Base-by-base conservation (phyloP, 495 filamentous ascomycete species). In the Aspergillus leporis region DNA sequence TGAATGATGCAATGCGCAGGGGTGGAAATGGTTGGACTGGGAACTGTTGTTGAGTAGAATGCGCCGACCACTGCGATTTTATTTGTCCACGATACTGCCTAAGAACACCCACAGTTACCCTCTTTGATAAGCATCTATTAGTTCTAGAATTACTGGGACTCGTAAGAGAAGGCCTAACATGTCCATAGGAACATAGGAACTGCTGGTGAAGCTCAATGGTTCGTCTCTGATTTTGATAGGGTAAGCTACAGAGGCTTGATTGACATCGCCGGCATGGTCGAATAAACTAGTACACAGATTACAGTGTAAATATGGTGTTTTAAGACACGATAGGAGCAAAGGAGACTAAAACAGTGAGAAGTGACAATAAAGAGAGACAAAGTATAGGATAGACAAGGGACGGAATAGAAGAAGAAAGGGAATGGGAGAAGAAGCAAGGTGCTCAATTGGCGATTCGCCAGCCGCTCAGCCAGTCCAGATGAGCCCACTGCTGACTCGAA, bases 401-500 rank as follows among this genome's bases (percentile, higher is more conserved):
- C n/a, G n/a, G 9, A 38, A 32, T 4, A 3, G 40, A 4, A 8
- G 18, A 14, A 47, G 19, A 47, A 10, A n/a, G 18, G 18, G 41
- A 45, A 21, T 7, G 41, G n/a, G 7, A 45, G 41, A 45, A 45
- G n/a, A 45, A 9, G 41, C 41, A 47, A 9, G 21, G 8, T 9
- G 43, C 23, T 74, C 65, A 82, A 60, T 81, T 79, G 21, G 74
- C 70, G 47, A 84, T 81, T 54, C 77, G 77, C 82, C 82, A 84
- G 48, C 72, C 76, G 46, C 76, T 74, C 58, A 96, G 87, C 94
- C 94, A 98, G 78, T 91, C 96, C 78, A 98, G 77, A 77, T 98
- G 91, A 65, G 77, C 83, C 84, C 91, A 98, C 72, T 98, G 81
- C 71, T 84, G 82, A 72, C 90, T 89, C 40, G 82, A 74, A 12